Conservation (phyloP, 768 basidiomycete genomes). For the Megacollybia marginata region DNA sequence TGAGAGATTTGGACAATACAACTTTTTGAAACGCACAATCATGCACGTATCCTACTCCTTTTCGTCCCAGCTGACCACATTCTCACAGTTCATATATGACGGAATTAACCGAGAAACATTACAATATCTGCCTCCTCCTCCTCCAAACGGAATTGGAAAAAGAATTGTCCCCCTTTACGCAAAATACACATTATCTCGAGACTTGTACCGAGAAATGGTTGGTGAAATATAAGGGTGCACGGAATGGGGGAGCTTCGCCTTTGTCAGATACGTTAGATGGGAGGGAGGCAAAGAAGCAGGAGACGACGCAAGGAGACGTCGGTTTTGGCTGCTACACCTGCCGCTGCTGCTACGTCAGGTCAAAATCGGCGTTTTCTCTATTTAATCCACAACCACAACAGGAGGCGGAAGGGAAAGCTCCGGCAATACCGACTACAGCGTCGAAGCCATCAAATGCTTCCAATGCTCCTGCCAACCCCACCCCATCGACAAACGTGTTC, state of each 20-base stretch:
- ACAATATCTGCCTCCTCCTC: neutral
- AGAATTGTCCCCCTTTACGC: constrained; percentile 34
- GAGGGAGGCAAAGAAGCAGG: no score
- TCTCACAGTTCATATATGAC: constrained; percentile 9
- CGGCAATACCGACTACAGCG: no score
- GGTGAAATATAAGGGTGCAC: constrained; percentile 26
- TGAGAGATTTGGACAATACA: constrained; percentile 29
- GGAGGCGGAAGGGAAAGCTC: no score
- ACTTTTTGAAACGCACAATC: constrained; percentile 17
- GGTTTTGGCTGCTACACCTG: no score
- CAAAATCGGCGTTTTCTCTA: no score
- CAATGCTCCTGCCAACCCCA: no score
- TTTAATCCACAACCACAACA: no score
- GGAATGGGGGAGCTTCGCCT: constrained; percentile 8
- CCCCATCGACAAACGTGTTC: no score
- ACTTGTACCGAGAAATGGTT: constrained; percentile 27
- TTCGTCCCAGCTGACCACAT: neutral
- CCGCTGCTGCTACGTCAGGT: no score
- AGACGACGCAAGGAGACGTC: no score
- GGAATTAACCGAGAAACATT: constrained; percentile 7
- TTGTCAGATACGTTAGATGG: no score
- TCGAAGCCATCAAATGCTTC: no score
- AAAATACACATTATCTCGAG: constrained; percentile 32
- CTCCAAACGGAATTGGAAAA: neutral
- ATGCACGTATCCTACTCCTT: constrained; percentile 16